These are phyloP conservation scores for Talaromyces amestolkiae DNA, from an alignment of 2,329 filamentous ascomycete genomes.

Conservation along the genomic window DNA sequence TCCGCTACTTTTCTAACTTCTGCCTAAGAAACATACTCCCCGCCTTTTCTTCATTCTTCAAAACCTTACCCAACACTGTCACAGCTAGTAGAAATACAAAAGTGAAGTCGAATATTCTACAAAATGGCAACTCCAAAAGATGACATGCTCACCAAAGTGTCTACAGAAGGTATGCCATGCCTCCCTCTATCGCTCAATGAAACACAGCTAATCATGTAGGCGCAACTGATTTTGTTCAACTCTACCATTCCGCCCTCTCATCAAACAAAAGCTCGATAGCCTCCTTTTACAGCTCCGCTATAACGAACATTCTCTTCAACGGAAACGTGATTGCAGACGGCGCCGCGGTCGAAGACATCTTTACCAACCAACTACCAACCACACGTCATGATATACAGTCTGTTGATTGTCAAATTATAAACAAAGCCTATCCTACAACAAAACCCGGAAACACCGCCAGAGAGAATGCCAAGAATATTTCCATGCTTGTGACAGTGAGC, in stretches of 20 bases:
- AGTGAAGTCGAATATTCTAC: background rate
- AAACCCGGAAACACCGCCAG: slow-evolving; percentile 42
- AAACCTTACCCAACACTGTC: background rate
- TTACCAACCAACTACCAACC: slow-evolving; percentile 62
- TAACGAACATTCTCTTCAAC: slow-evolving; percentile 74
- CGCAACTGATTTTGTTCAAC: slow-evolving; percentile 67
- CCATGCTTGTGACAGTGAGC: slow-evolving; percentile 69
- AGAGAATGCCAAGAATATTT: slow-evolving; percentile 57
- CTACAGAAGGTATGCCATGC: slow-evolving; percentile 38
- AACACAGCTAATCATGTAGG: slow-evolving; percentile 46
- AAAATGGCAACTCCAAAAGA: slow-evolving; percentile 32
- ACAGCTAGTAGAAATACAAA: background rate
- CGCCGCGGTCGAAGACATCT: slow-evolving; percentile 64
- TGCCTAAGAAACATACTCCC: background rate
- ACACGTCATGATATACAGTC: slow-evolving; percentile 71
- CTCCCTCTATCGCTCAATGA: background rate
- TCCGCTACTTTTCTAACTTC: background rate
- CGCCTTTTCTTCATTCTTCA: background rate
- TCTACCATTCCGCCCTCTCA: slow-evolving; percentile 74
- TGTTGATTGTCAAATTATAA: slow-evolving; percentile 75
- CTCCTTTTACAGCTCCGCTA: slow-evolving; percentile 65
- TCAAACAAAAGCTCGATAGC: slow-evolving; percentile 56
- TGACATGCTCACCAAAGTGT: slow-evolving; percentile 41
- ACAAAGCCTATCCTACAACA: slow-evolving; percentile 63
- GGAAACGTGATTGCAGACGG: slow-evolving; percentile 65